Conservation (phyloP, 2,329 filamentous ascomycete genomes). For the Hymenoscyphus linearis region DNA sequence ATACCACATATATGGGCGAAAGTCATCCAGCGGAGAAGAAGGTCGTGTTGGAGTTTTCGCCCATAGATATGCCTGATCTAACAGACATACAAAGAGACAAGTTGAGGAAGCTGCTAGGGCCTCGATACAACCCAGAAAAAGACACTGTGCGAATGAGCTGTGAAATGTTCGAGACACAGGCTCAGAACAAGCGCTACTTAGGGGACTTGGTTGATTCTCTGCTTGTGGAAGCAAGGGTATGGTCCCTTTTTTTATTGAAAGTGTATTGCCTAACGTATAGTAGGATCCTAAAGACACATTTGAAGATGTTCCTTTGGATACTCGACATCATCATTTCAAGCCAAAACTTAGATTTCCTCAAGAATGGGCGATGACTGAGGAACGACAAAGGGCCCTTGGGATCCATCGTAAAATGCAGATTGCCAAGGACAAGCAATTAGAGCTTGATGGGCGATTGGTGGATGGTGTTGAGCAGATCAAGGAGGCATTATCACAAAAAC, state of each 20-base stretch:
- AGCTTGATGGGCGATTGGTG: constrained; percentile 51
- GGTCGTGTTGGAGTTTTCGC: constrained; percentile 86
- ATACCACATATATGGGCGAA: constrained; percentile 95
- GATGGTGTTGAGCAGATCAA: constrained; percentile 49
- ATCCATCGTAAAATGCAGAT: constrained; percentile 48
- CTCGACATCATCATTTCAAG: constrained; percentile 74
- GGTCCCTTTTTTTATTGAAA: constrained; percentile 12
- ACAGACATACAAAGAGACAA: constrained; percentile 66
- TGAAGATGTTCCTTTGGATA: constrained; percentile 82
- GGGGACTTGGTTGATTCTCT: constrained; percentile 71
- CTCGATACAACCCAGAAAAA: constrained; percentile 80
- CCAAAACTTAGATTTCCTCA: constrained; percentile 67
- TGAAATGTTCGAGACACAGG: constrained; percentile 81
- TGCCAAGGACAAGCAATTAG: constrained; percentile 49
- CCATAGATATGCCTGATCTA: constrained; percentile 64
- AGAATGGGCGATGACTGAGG: constrained; percentile 73
- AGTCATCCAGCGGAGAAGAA: constrained; percentile 86
- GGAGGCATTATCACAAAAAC: constrained; percentile 30
- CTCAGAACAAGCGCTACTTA: constrained; percentile 96
- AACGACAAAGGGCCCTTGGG: constrained; percentile 62
- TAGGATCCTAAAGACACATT: constrained; percentile 75
- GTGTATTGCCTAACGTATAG: constrained; percentile 14
- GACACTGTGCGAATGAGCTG: constrained; percentile 83
- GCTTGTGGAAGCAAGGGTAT: constrained; percentile 66
- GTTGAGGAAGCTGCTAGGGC: constrained; percentile 79